phyloP scores from a whole-genome alignment of 1,284 basidiomycete genomes.

The Heterobasidion parviporum region DNA sequence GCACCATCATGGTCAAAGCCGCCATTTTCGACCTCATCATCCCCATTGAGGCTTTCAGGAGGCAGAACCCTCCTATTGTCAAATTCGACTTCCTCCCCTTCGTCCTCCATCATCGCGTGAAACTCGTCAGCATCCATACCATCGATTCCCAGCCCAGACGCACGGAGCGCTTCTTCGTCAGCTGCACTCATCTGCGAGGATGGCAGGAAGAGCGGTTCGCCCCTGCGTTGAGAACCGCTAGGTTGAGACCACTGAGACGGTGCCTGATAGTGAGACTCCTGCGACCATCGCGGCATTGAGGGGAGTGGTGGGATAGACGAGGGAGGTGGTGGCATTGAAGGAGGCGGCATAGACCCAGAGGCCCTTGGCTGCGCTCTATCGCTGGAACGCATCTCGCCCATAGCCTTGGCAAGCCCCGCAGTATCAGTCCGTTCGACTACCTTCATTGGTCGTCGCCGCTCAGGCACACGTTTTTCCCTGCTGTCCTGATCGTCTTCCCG shows the following conservation, averaged over 20 bases:
- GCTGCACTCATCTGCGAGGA: conserved; percentile 49
- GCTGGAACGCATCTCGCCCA: conserved; percentile 4
- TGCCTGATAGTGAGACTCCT: neutral
- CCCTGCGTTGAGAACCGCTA: conserved; percentile 7
- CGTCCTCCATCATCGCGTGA: conserved; percentile 53
- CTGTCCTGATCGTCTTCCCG: conserved; percentile 23
- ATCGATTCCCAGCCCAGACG: conserved; percentile 55
- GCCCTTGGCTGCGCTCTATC: conserved; percentile 1
- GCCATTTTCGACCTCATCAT: conserved; percentile 11
- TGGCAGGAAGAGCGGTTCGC: conserved; percentile 59
- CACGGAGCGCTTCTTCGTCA: conserved; percentile 39
- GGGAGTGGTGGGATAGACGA: conserved; percentile 24
- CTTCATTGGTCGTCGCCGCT: conserved; percentile 43
- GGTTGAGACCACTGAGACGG: neutral
- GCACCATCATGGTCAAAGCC: conserved; percentile 20
- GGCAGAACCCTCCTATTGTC: conserved; percentile 11
- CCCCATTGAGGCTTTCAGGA: conserved; percentile 8
- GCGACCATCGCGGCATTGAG: conserved; percentile 11
- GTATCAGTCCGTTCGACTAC: conserved; percentile 43
- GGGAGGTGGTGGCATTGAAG: conserved; percentile 8
- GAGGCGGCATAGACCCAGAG: conserved; percentile 1
- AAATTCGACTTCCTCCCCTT: conserved; percentile 54
- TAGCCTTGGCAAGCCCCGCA: conserved; percentile 17
- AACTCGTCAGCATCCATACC: conserved; percentile 57
- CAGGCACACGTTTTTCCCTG: conserved; percentile 39